Conservation (phyloP, 225 moss, liverwort and hornwort species). For the Lunularia cruciata region DNA sequence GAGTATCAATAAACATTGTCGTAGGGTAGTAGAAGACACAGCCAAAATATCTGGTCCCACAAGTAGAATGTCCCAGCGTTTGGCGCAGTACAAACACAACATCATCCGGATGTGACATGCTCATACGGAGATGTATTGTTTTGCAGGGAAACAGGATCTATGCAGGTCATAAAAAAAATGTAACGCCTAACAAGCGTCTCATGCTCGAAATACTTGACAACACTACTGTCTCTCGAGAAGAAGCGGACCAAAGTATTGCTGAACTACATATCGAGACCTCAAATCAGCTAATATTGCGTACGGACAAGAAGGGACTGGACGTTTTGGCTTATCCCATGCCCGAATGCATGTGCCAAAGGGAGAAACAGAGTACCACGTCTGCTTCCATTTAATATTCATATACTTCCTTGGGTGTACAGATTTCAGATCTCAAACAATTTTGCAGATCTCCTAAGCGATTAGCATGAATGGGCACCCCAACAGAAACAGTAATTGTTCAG, state of each 20-base stretch:
- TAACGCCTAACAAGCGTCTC: conserved; percentile 59
- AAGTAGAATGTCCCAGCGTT: too few species aligned
- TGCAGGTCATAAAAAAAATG: conserved; percentile 56
- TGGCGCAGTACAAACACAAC: too few species aligned
- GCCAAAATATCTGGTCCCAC: too few species aligned
- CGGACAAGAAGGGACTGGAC: conserved; percentile 42
- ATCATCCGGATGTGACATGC: background rate
- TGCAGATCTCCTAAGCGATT: too few species aligned
- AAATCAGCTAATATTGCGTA: conserved; percentile 32
- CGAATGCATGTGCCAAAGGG: conserved; percentile 79
- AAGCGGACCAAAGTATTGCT: conserved; percentile 45
- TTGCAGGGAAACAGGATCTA: conserved; percentile 60
- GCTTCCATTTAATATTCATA: too few species aligned
- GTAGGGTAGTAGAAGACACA: too few species aligned
- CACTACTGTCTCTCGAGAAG: conserved; percentile 29
- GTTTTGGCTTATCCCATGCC: conserved; percentile 54
- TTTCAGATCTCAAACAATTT: too few species aligned
- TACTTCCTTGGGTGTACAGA: too few species aligned
- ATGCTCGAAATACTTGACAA: conserved; percentile 54
- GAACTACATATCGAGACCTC: conserved; percentile 43
- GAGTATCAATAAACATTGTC: too few species aligned
- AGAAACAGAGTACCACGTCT: too few species aligned
- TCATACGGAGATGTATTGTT: background rate
- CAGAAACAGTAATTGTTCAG: too few species aligned
- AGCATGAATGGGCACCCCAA: too few species aligned